Evolutionary conservation across 441 rosid genomes (phyloP).

Genomic region (Aquilaria agallochum): DNA sequence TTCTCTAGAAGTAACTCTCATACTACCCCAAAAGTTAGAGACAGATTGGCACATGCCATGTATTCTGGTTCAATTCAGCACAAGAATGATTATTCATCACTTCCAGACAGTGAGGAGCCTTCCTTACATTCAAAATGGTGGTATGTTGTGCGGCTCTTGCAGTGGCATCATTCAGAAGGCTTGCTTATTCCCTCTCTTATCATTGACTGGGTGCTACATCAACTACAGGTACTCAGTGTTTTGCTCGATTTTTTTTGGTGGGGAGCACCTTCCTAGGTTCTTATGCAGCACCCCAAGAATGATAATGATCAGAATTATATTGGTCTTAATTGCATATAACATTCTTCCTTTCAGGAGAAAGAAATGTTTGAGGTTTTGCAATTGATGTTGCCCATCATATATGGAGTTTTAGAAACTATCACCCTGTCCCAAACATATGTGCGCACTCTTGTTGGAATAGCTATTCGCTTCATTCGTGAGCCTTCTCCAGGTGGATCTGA

Average conservation of each 20-base stretch:
- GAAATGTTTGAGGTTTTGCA: conserved; percentile 81
- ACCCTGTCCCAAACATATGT: conserved; percentile 92
- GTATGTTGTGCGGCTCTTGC: conserved; percentile 93
- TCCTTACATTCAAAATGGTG: conserved; percentile 91
- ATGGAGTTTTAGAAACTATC: conserved; percentile 86
- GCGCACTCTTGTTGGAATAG: conserved; percentile 67
- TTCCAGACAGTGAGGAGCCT: conserved; percentile 75
- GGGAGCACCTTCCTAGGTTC: not conserved
- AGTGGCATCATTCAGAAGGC: conserved; percentile 95
- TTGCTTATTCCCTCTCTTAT: conserved; percentile 83
- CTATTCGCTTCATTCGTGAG: conserved; percentile 76
- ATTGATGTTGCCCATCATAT: conserved; percentile 86
- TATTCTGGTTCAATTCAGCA: conserved; percentile 64
- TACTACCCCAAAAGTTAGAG: conserved; percentile 61
- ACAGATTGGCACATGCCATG: conserved; percentile 67
- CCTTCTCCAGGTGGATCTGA: conserved; percentile 95
- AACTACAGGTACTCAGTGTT: conserved; percentile 61
- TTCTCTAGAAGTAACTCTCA: conserved; percentile 53
- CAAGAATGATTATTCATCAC: conserved; percentile 45
- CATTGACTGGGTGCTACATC: conserved; percentile 96
- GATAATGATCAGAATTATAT: conserved; percentile 14
- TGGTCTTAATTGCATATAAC: conserved; percentile 19
- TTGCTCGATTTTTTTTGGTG: not conserved
- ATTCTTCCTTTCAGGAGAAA: conserved; percentile 61
- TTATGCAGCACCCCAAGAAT: not conserved